Conservation (phyloP, 768 basidiomycete genomes). For the Rubroboletus pulcherrimus region DNA sequence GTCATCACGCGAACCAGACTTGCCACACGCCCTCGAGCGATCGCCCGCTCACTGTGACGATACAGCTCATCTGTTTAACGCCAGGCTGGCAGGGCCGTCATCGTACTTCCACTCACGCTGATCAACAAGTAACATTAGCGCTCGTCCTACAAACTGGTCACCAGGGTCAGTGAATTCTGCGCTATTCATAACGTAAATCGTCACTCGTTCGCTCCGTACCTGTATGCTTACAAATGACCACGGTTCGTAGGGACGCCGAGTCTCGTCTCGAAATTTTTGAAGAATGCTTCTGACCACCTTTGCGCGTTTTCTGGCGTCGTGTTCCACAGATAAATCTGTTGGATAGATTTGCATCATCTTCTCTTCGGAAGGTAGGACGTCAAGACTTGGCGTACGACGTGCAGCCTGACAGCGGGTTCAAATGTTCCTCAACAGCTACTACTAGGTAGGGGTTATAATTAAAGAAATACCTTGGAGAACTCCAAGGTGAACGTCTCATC, state of each 20-base stretch:
- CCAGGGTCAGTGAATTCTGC: constrained; percentile 3
- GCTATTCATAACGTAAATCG: not conserved
- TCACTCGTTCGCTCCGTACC: not conserved
- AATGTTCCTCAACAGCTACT: constrained; percentile 50
- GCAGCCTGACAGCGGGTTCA: constrained; percentile 57
- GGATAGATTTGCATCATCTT: not conserved
- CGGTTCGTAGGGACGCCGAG: constrained; percentile 46
- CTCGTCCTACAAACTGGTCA: constrained; percentile 1
- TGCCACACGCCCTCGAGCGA: no score
- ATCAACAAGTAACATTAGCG: not conserved
- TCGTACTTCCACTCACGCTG: constrained; percentile 1
- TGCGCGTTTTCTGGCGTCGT: constrained; percentile 46
- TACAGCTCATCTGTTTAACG: not conserved
- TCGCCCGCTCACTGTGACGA: not conserved
- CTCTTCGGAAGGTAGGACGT: not conserved
- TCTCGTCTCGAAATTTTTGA: constrained; percentile 49
- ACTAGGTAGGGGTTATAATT: constrained; percentile 49
- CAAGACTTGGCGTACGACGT: not conserved
- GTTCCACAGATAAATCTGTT: constrained; percentile 54
- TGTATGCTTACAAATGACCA: constrained; percentile 49
- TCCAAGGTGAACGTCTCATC: not conserved
- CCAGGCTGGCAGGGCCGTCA: not conserved
- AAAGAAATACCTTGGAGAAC: constrained; percentile 16
- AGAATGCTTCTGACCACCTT: constrained; percentile 51
- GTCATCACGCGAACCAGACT: no score